These are phyloP conservation scores for Suillus decipiens DNA, from an alignment of 768 basidiomycete genomes.

Conservation along the genomic window DNA sequence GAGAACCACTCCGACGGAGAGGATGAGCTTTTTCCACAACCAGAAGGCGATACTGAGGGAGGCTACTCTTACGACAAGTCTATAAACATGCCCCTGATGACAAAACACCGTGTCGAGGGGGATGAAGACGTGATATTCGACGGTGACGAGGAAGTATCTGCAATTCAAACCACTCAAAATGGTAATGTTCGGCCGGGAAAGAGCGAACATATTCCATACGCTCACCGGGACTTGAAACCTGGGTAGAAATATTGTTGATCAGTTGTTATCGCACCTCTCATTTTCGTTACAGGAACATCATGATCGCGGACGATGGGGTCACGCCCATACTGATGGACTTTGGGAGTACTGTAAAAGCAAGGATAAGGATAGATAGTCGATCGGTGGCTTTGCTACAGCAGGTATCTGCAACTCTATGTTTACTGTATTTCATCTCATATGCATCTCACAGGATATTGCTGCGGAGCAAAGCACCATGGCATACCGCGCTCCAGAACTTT, in stretches of 20 bases:
- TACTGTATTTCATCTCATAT: constrained; percentile 5
- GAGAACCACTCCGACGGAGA: constrained; percentile 47
- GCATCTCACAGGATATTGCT: constrained; percentile 73
- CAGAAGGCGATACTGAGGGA: constrained; percentile 72
- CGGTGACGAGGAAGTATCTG: constrained; percentile 70
- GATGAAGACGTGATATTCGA: constrained; percentile 73
- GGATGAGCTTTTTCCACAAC: constrained; percentile 72
- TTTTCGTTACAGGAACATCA: constrained; percentile 71
- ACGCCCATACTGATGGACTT: constrained; percentile 97
- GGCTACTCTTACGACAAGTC: constrained; percentile 68
- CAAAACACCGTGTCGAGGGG: constrained; percentile 49
- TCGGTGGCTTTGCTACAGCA: constrained; percentile 90
- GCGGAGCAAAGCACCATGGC: constrained; percentile 99
- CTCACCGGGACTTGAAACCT: constrained; percentile 96
- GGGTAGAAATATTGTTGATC: constrained; percentile 55
- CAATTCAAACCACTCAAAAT: constrained; percentile 42
- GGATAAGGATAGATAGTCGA: constrained; percentile 78
- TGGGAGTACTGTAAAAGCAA: constrained; percentile 86
- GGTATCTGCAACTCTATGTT: constrained; percentile 39
- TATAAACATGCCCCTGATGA: constrained; percentile 60
- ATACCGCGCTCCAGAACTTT: constrained; percentile 95
- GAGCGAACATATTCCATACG: constrained; percentile 78
- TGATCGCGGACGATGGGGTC: constrained; percentile 88
- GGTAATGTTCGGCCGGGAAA: constrained; percentile 38
- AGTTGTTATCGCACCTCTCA: constrained; percentile 1